These are phyloP conservation scores for Paramyrothecium sp. DNA, from an alignment of 2,329 filamentous ascomycete genomes.

Conservation along the genomic window DNA sequence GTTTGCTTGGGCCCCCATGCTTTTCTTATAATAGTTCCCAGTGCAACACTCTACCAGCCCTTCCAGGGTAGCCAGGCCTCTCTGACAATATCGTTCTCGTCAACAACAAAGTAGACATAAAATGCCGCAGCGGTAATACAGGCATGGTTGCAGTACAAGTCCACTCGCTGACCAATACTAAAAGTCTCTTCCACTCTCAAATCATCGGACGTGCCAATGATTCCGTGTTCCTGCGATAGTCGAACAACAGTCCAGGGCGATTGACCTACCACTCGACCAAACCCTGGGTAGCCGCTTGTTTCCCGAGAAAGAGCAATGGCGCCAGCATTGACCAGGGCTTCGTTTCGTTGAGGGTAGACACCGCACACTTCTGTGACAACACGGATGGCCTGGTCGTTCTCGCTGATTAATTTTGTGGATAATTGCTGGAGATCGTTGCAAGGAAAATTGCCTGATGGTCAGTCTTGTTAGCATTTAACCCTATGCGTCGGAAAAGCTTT, in stretches of 20 bases:
- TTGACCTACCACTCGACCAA: conserved; percentile 24
- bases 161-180: conserved; percentile 29
- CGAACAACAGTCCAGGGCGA: conserved; percentile 29
- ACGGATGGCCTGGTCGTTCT: conserved; percentile 26
- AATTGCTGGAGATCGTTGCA: conserved; percentile 38
- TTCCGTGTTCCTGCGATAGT: conserved; percentile 36
- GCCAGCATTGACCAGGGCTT: conserved; percentile 35
- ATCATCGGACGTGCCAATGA: conserved; percentile 22
- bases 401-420: conserved; percentile 27
- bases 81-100: conserved; percentile 28
- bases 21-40: too few species aligned
- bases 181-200: conserved; percentile 23
- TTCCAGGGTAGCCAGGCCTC: conserved; percentile 37
- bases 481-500: too few species aligned
- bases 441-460: conserved; percentile 28
- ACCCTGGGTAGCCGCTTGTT: conserved; percentile 25
- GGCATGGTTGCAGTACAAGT: conserved; percentile 28
- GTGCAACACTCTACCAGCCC: conserved; percentile 19
- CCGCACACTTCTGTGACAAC: conserved; percentile 34
- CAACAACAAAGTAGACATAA: conserved; percentile 32
- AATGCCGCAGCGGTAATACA: conserved; percentile 37
- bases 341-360: conserved; percentile 34
- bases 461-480: background rate
- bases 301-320: conserved; percentile 33
- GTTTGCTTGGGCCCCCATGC: too few species aligned